Evolutionary conservation across 2,329 filamentous ascomycete species (phyloP).

Genomic region (Ophiostoma quercus): DNA sequence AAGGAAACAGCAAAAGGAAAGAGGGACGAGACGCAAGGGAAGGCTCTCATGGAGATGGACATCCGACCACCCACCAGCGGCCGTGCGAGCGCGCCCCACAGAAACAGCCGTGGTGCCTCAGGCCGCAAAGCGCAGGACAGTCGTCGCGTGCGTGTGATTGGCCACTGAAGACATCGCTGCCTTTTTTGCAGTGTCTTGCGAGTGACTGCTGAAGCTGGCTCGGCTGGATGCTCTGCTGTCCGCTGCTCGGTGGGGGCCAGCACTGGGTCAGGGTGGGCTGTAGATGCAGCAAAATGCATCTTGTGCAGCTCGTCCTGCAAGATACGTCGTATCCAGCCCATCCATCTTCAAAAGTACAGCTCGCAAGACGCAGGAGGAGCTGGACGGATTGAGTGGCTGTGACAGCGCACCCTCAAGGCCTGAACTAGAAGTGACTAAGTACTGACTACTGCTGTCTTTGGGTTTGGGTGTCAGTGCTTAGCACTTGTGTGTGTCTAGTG

Average conservation of each 20-base stretch:
- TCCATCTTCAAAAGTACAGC: background rate
- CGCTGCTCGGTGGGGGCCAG: background rate
- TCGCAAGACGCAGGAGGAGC: background rate
- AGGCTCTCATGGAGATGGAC: background rate
- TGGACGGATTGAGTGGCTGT: background rate
- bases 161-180: slow-evolving; percentile 17
- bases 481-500: too few relatives aligned
- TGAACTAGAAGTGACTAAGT: background rate
- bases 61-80: slow-evolving; percentile 3
- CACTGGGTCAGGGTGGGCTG: slow-evolving; percentile 1
- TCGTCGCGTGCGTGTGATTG: slow-evolving; percentile 19
- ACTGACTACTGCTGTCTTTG: background rate
- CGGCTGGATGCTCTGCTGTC: too few relatives aligned
- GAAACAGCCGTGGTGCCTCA: slow-evolving; percentile 22
- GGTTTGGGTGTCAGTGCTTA: background rate
- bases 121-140: slow-evolving; percentile 18
- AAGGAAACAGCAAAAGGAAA: background rate
- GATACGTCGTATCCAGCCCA: slow-evolving; percentile 3
- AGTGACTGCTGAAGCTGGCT: too few relatives aligned
- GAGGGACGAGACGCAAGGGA: slow-evolving; percentile 9
- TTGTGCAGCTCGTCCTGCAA: background rate
- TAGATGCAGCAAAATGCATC: background rate
- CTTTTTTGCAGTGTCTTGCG: background rate
- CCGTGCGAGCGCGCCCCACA: background rate
- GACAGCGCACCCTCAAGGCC: slow-evolving; percentile 1